A percentile compares a stretch with the other conserved stretches of the same genome.
phyloP scores from a whole-genome alignment of 2,329 filamentous ascomycete species.

The Scleromitrula shiraiana region DNA sequence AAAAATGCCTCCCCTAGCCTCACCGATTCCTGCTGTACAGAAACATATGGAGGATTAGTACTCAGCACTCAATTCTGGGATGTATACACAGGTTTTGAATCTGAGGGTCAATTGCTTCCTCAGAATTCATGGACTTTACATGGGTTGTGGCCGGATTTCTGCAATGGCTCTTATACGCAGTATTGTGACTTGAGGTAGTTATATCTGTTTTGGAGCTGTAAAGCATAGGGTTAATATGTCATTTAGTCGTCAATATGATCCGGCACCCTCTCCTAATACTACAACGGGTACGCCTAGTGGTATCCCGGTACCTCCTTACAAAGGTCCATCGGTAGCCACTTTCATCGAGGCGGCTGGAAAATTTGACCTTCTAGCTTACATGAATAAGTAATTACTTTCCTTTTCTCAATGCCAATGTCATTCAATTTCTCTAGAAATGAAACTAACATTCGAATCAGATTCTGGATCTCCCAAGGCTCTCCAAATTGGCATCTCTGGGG shows the following conservation, averaged over 20 bases:
- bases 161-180: constrained; percentile 52
- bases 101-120: constrained; percentile 49
- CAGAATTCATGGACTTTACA: constrained; percentile 46
- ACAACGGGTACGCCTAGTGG: constrained; percentile 46
- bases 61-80: constrained; percentile 58
- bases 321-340: constrained; percentile 46
- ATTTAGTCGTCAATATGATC: constrained; percentile 52
- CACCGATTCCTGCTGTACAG: constrained; percentile 55
- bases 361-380: constrained; percentile 53
- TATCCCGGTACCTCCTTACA: constrained; percentile 48
- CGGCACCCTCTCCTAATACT: constrained; percentile 52
- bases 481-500: constrained; percentile 55
- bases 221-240: background rate
- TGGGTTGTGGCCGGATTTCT: constrained; percentile 37
- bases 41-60: constrained; percentile 56
- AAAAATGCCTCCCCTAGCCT: constrained; percentile 34
- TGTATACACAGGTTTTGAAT: constrained; percentile 53
- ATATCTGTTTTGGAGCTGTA: background rate
- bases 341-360: constrained; percentile 52
- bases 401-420: accelerated
- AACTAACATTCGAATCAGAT: constrained; percentile 19
- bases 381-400: constrained; percentile 43
- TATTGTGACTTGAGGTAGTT: constrained; percentile 51
- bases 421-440: no score
- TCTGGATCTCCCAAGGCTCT: constrained; percentile 52